Base-by-base conservation (phyloP, 2,329 filamentous ascomycete species). In the Geosmithia flava region DNA sequence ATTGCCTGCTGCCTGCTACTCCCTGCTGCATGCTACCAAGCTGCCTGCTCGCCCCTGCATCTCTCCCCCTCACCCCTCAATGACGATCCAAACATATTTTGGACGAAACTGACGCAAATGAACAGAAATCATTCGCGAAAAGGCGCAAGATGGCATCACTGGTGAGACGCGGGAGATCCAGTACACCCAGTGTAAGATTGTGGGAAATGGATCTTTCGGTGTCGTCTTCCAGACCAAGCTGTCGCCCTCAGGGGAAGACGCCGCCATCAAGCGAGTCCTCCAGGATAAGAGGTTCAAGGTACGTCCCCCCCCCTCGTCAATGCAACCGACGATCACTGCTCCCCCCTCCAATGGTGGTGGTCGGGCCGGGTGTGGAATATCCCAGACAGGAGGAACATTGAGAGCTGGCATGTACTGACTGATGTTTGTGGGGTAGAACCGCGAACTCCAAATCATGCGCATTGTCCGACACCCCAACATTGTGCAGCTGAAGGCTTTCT, bases 201-300 rank as follows among this genome's bases (percentile, higher is more conserved):
- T 98, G 45, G 93, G 93, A 66, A 98, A 98, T 71, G 93, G 93
- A 57, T 97, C 91, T 37, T 98, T 98, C 59, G 93, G 93, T 55
- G 91, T 98, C 46, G 93, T 98, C 55, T 98, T 98, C 68, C 93
- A 98, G 73, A 98, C 93, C 50, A 97, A 97, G 74, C 79, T 98
- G 60, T 91, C 91, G 52, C 93, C 93, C n/a, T 93, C 87, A 54
- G 91, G 91, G 54, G 93, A 98, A 68, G 93, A 98, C 71, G 93
- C 93, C 48, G 93, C 93, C 65, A 98, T 98, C 76, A 98, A 98
- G 77, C 85, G 93, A 59, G 93, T 98, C 51, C 79, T 98, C 50
- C 93, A 98, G 65, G 93, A 98, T 76, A 98, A 98, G 77, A 83
- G 93, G 64, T 98, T 98, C 83, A 98, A 98, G 87, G 93, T 95